A percentile compares a stretch with the other conserved stretches of the same genome.
Evolutionary conservation across 1,284 basidiomycete genomes (phyloP).

Genomic region (Microbotryum silenes-acaulis): DNA sequence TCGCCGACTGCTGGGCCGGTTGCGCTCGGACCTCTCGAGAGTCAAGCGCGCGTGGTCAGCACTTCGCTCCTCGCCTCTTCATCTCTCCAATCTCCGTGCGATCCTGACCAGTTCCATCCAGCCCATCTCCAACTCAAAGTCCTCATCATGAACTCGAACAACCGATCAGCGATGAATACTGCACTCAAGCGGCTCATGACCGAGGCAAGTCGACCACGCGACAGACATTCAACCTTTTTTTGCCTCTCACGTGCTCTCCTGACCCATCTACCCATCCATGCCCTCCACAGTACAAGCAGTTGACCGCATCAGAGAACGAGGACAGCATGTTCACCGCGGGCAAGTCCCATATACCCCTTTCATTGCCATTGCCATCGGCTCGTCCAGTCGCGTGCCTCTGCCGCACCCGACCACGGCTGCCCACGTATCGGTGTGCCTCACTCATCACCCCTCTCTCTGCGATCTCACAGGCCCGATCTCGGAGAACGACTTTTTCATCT

Average conservation of each 20-base stretch:
- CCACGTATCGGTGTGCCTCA: slow-evolving; percentile 1
- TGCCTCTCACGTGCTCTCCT: too few relatives aligned
- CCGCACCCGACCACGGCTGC: too few relatives aligned
- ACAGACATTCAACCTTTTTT: too few relatives aligned
- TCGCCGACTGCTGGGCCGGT: too few relatives aligned
- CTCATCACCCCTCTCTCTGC: not conserved
- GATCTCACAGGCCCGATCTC: slow-evolving; percentile 62
- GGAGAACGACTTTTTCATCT: slow-evolving; percentile 93
- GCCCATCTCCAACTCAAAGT: too few relatives aligned
- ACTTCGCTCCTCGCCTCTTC: too few relatives aligned
- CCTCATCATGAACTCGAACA: too few relatives aligned
- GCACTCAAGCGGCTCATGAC: slow-evolving; percentile 34
- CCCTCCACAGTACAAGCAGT: slow-evolving; percentile 35
- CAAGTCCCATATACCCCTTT: slow-evolving; percentile 35
- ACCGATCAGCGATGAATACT: slow-evolving; percentile 15
- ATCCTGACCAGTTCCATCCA: too few relatives aligned
- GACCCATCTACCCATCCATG: not conserved
- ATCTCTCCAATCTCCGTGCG: too few relatives aligned
- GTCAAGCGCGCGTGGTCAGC: too few relatives aligned
- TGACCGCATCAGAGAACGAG: slow-evolving; percentile 57
- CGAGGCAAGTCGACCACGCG: slow-evolving; percentile 21
- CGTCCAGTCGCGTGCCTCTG: too few relatives aligned
- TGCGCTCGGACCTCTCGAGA: too few relatives aligned
- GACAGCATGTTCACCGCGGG: slow-evolving; percentile 92
- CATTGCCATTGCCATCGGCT: not conserved